These are phyloP conservation scores for Lepiota brunneoincarnata DNA, from an alignment of 768 basidiomycete species.

Conservation along the genomic window DNA sequence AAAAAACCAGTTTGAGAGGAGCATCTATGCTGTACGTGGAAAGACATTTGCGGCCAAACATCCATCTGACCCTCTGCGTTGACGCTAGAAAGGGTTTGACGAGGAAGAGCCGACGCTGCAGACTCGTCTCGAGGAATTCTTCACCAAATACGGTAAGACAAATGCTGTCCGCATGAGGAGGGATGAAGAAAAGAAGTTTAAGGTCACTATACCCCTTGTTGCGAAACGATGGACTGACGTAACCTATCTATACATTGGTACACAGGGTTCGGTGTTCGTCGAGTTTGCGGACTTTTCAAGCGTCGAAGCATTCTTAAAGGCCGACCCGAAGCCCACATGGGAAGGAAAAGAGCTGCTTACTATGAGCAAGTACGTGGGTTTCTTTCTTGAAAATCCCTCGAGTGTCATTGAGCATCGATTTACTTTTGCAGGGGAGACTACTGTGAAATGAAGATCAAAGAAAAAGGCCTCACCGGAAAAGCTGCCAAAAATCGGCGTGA, in stretches of 20 bases:
- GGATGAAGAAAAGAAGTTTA: constrained; percentile 82
- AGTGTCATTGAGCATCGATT: not conserved
- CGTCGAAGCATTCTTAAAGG: constrained; percentile 73
- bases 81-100: constrained; percentile 83
- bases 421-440: constrained; percentile 62
- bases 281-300: constrained; percentile 77
- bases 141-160: constrained; percentile 70
- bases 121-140: constrained; percentile 74
- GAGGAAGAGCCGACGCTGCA: constrained; percentile 64
- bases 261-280: constrained; percentile 86
- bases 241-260: not conserved
- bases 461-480: constrained; percentile 83
- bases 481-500: constrained; percentile 61
- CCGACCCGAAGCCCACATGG: constrained; percentile 80
- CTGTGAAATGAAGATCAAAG: constrained; percentile 94
- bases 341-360: constrained; percentile 71
- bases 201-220: constrained; percentile 43
- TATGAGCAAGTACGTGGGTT: constrained; percentile 77
- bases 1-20: constrained; percentile 77
- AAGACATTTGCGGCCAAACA: not conserved
- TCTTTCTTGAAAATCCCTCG: not conserved
- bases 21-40: constrained; percentile 80
- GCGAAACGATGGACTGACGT: not conserved
- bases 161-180: constrained; percentile 89
- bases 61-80: not conserved